phyloP scores from a whole-genome alignment of 306 rosid species.

The Erythrophleum fordii region DNA sequence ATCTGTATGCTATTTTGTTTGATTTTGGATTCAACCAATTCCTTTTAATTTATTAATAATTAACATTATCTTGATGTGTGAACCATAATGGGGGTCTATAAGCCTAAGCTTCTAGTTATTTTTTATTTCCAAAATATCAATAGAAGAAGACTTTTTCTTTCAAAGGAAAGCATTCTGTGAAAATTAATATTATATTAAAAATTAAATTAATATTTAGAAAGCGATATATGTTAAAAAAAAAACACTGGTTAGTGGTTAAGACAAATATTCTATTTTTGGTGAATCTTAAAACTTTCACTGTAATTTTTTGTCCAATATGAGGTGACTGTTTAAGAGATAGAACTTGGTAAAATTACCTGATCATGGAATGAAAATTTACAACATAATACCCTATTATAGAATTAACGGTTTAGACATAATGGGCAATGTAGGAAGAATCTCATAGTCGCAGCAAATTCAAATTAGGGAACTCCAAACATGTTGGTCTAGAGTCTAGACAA shows the following conservation, averaged over 20 bases:
- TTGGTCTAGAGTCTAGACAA: not conserved
- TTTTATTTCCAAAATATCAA: not conserved
- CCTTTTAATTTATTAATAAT: not conserved
- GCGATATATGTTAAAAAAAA: not conserved
- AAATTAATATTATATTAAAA: not conserved
- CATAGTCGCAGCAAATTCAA: not conserved
- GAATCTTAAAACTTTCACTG: too few species aligned
- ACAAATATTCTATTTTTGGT: too few species aligned
- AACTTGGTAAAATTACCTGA: not conserved
- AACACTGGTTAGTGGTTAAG: too few species aligned
- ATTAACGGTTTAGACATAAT: not conserved
- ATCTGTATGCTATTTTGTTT: not conserved
- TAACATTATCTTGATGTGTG: not conserved
- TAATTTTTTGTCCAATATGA: too few species aligned
- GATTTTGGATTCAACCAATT: not conserved
- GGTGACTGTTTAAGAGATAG: too few species aligned
- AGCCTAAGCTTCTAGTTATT: not conserved
- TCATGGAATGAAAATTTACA: not conserved
- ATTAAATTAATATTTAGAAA: not conserved
- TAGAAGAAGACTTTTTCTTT: not conserved
- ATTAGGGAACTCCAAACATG: not conserved
- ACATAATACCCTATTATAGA: too few species aligned
- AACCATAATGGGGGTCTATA: not conserved
- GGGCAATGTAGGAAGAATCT: not conserved
- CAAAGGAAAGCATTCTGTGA: not conserved